Percentiles rank a stretch among this genome's conserved stretches.
Conservation (phyloP, 2,329 filamentous ascomycete genomes). For the Fusarium sp. region DNA sequence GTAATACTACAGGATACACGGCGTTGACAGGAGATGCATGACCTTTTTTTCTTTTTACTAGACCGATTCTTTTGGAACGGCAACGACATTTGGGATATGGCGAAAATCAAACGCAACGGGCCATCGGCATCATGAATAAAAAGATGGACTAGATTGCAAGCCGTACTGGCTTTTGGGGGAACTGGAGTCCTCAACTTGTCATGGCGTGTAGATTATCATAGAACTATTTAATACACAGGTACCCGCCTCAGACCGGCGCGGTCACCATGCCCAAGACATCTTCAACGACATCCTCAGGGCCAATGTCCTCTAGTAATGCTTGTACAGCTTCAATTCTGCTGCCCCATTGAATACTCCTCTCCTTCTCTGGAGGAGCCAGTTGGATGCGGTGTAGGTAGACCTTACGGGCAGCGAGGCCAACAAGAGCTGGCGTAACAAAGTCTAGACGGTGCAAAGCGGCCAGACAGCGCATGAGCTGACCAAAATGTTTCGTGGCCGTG, state of each 20-base stretch:
- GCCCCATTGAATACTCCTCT: constrained; percentile 94
- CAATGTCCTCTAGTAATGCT: constrained; percentile 73
- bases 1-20: constrained; percentile 35
- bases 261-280: constrained; percentile 72
- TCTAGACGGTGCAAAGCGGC: constrained; percentile 85
- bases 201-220: constrained; percentile 49
- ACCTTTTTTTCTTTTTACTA: constrained; percentile 44
- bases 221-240: constrained; percentile 49
- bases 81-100: constrained; percentile 47
- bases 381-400: constrained; percentile 88
- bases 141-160: constrained; percentile 36
- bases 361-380: constrained; percentile 77
- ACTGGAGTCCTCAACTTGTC: constrained; percentile 41
- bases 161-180: constrained; percentile 37
- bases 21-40: constrained; percentile 47
- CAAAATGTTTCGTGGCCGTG: constrained; percentile 83
- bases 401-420: constrained; percentile 86
- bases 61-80: constrained; percentile 35
- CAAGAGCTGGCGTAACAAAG: constrained; percentile 87
- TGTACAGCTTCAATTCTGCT: constrained; percentile 81
- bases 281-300: constrained; percentile 75
- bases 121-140: constrained; percentile 38
- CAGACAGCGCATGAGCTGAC: constrained; percentile 77
- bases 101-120: constrained; percentile 30
- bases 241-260: constrained; percentile 60